Evolutionary conservation across 768 basidiomycete genomes (phyloP), one percentile per base, ranked within the genome.

Genomic region (Arthromyces matolae): DNA sequence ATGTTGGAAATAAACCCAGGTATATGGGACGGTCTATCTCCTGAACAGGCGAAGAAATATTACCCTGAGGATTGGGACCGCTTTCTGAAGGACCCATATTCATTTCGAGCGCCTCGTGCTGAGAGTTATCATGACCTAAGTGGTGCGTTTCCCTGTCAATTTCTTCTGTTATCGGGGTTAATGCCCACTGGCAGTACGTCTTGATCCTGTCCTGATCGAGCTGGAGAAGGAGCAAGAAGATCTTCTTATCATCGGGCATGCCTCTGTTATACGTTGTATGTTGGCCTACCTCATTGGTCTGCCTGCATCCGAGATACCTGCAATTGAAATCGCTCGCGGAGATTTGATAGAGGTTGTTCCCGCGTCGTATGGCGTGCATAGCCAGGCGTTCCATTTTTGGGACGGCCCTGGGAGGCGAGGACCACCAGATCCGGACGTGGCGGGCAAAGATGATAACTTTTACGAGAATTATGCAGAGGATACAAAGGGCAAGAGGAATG

Each of bases 1-100:
- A 97, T 98, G 94, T 76, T 84, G 42, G 96, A 99, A 71, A 96
- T 98, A 61, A 99, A 99, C 60, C 95, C 94, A 42, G 95, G 87
- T 6, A 84, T 98, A 14, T 96, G 94, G 93, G 96, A 98, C 64
- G 96, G 96, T 0, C 75, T 98, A 31, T 89, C 86, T 1, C 86
- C 90, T 1, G 89, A 91, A 54, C 86, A 95, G 60, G 93, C 92
- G 16, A 83, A 84, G 64, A 86, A 84, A 64, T 84, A 83, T 58
- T 98, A 94, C 64, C 90, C 95, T 0, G 88, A 86, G 45, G 96
- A 99, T 63, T 98, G 90, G 90, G 87, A 87, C 53, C 76, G 92
- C 20, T 94, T 95, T 71, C 72, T 88, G 37, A 86, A 84, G 57
- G 95, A 99, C 60, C 95, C 95, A 2, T 98, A 98, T 61, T 76